Evolutionary conservation across 2,329 filamentous ascomycete genomes (phyloP), one percentile per base, ranked within the genome.

Genomic region (Elsinoe batatas): DNA sequence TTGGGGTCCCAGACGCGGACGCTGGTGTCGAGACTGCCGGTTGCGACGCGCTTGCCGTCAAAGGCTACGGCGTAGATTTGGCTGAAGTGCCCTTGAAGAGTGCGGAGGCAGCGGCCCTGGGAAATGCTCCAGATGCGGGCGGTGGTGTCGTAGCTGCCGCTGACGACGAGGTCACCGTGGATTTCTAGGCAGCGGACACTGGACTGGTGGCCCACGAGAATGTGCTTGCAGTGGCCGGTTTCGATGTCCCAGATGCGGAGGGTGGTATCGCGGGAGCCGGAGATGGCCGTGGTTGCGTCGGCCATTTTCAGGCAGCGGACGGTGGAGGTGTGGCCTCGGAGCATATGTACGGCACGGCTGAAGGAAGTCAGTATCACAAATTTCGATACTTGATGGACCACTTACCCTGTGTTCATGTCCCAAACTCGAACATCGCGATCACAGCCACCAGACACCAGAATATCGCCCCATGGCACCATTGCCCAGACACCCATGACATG

Each of bases 401-500:
- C 80, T n/a, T 49, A 94, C 88, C 91, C 93, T 59, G 88, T 95
- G 51, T 84, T 83, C 76, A 98, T 84, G 66, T 98, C 88, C 93
- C 93, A 98, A 5, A 98, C 93, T 57, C 93, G 81, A 26, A 98
- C 93, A 67, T 98, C 93, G 58, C 93, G 82, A 73, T 98, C 93
- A 68, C 93, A 98, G 5, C 93, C 93, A 64, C 93, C 93, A 64
- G 90, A 96, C 58, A 98, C 93, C 59, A 98, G 78, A 54, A 88
- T 86, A 68, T 98, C 91, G 58, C 88, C 91, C 88, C 91, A 96
- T 5, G 93, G 93, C 20, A 98, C 90, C 91, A 98, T 97, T 49
- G 93, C 93, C 93, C 93, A 98, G 17, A 98, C 93, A 38, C 93
- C 93, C 93, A 98, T 98, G 43, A 97, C 88, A 73, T 98, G 93